Conservation (phyloP, 2,329 filamentous ascomycete genomes). For the Fusarium multiceps region DNA sequence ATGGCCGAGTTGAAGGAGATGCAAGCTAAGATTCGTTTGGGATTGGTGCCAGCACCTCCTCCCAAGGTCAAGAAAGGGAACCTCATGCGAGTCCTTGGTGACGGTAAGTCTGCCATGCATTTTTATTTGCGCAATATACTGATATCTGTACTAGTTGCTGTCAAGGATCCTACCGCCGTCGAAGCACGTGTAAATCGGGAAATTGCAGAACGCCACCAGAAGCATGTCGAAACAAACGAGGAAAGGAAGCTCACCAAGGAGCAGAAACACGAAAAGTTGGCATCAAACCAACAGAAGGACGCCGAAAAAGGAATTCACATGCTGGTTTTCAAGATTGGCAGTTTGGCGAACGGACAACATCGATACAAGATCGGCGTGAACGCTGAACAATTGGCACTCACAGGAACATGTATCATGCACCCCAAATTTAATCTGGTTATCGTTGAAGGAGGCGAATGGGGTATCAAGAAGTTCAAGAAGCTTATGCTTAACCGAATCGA, state of each 20-base stretch:
- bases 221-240: constrained; percentile 83
- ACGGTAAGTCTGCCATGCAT: constrained; percentile 62
- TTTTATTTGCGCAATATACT: constrained; percentile 20
- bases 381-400: constrained; percentile 87
- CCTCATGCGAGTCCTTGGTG: constrained; percentile 95
- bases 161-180: constrained; percentile 97
- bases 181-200: constrained; percentile 94
- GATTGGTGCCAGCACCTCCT: constrained; percentile 87
- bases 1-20: constrained; percentile 95
- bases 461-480: constrained; percentile 87
- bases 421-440: constrained; percentile 90
- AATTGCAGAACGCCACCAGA: constrained; percentile 84
- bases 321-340: constrained; percentile 89
- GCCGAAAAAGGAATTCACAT: constrained; percentile 86
- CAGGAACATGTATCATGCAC: constrained; percentile 91
- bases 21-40: constrained; percentile 94
- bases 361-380: constrained; percentile 94
- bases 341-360: constrained; percentile 90
- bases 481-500: constrained; percentile 93
- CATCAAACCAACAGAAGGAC: constrained; percentile 85
- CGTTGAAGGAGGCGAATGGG: constrained; percentile 89
- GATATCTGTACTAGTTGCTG: constrained; percentile 59
- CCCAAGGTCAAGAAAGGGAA: constrained; percentile 98
- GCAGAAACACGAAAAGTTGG: constrained; percentile 84
- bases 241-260: constrained; percentile 91